Base-by-base conservation (phyloP, 2,329 filamentous ascomycete species). In the Cladobotryum mycophilum region DNA sequence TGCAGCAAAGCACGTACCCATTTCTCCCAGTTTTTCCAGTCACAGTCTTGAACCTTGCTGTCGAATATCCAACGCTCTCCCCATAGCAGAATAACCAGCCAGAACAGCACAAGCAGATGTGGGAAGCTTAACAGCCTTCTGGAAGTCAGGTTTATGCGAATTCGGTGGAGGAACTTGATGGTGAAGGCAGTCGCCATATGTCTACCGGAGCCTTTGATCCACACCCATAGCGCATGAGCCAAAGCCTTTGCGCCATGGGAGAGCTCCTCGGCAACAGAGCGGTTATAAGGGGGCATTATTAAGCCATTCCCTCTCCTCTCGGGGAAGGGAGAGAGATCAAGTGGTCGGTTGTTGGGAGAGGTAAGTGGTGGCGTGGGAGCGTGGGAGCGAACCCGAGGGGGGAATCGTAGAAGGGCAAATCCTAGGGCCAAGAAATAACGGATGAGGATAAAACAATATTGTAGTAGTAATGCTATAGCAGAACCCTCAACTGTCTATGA, bases 11-110 rank as follows among this genome's bases (percentile, higher is more conserved):
- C 38, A 60, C 80, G 63, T 76, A 95, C 90, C 91, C 93, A 99
- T 68, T 81, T 78, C 74, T 99, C 93, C 93, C 93, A 99, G 38
- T 79, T 80, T 35, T 81, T 76, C 93, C 93, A 99, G 49, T 80
- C 72, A 68, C 93, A 99, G 47, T 73, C 76, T 50, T 79, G 73
- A 14, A 96, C 80, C 53, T 80, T 83, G 56, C 80, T 80, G 48
- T 79, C 75, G 67, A 95, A 97, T 35, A 85, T 78, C 68, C 80
- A 86, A 53, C 87, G 77, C 72, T 99, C 93, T 1, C 92, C 90
- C 82, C 88, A 93, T 57, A 93, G 81, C 55, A 99, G 62, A 17
- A 87, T 76, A 18, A 88, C 66, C 38, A 90, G 61, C 92, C 93
- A 99, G 42, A 91, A 53, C 12, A 80, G 64, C 15, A 88, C 81